phyloP scores from a whole-genome alignment of 805 yeast genomes.

The Candida awuae region DNA sequence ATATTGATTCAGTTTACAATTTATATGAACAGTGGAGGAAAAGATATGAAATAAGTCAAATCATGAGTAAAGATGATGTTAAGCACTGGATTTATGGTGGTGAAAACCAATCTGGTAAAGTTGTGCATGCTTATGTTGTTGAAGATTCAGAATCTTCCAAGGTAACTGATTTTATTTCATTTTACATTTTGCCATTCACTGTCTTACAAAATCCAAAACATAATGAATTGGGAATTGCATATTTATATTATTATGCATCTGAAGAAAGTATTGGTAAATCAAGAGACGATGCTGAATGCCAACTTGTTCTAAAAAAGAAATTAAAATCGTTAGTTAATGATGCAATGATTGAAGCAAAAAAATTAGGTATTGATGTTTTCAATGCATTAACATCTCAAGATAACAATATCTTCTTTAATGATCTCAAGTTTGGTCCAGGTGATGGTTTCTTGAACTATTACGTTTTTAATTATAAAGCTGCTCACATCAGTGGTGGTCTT shows the following conservation, averaged over 20 bases:
- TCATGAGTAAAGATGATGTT: conserved; percentile 57
- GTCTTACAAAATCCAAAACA: conserved; percentile 61
- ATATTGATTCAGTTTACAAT: conserved; percentile 54
- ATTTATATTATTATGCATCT: conserved; percentile 83
- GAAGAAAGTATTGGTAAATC: conserved; percentile 42
- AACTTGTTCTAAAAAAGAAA: conserved; percentile 42
- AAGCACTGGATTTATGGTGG: conserved; percentile 74
- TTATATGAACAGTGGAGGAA: conserved; percentile 57
- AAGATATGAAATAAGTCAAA: conserved; percentile 66
- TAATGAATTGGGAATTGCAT: conserved; percentile 73
- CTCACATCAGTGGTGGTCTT: conserved; percentile 76
- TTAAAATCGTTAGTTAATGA: conserved; percentile 57
- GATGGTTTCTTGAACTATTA: conserved; percentile 90
- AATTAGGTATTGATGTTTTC: conserved; percentile 74
- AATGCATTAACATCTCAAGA: conserved; percentile 91
- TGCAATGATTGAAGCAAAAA: conserved; percentile 67
- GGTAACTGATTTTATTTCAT: conserved; percentile 84
- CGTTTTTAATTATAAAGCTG: conserved; percentile 80
- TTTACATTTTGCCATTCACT: conserved; percentile 80
- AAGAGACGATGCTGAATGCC: conserved; percentile 21
- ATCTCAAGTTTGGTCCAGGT: conserved; percentile 84
- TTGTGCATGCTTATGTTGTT: conserved; percentile 71
- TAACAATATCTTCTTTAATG: conserved; percentile 72
- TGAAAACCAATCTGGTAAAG: conserved; percentile 32
- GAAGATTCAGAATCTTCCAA: conserved; percentile 45